These are phyloP conservation scores for Plantago coronopus DNA, from an alignment of 305 asterid species.

Conservation along the genomic window DNA sequence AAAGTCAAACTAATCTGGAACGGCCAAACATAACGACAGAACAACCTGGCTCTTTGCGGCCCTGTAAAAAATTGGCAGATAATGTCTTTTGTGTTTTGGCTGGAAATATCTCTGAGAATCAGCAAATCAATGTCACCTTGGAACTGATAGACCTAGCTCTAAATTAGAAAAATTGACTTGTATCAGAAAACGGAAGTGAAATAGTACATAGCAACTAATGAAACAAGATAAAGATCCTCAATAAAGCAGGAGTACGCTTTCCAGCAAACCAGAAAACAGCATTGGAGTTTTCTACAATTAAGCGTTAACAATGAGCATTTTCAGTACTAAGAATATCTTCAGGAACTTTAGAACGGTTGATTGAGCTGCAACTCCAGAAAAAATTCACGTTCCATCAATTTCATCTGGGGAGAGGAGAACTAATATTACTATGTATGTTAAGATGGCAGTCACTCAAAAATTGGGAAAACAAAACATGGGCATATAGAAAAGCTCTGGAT, in stretches of 20 bases:
- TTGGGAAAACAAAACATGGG: slow-evolving; percentile 17
- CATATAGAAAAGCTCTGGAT: slow-evolving; percentile 19
- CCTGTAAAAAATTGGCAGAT: too few relatives aligned
- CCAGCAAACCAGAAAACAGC: too few relatives aligned
- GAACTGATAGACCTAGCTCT: slow-evolving; percentile 85
- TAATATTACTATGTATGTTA: slow-evolving; percentile 44
- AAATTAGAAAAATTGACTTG: slow-evolving; percentile 35
- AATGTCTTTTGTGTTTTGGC: too few relatives aligned
- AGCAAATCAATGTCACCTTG: slow-evolving; percentile 65
- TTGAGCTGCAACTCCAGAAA: slow-evolving; percentile 48
- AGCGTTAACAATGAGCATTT: too few relatives aligned
- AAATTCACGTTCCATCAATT: slow-evolving; percentile 80
- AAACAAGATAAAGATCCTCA: too few relatives aligned
- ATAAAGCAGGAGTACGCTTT: too few relatives aligned
- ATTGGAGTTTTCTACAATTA: too few relatives aligned
- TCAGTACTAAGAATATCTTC: not conserved
- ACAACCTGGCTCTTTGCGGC: too few relatives aligned
- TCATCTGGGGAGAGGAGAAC: slow-evolving; percentile 87
- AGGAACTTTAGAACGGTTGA: slow-evolving; percentile 48
- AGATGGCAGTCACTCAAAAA: slow-evolving; percentile 31
- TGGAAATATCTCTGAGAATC: slow-evolving; percentile 29
- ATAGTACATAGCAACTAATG: slow-evolving; percentile 19
- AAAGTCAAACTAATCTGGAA: too few relatives aligned
- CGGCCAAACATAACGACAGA: too few relatives aligned
- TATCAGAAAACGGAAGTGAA: slow-evolving; percentile 36